Conservation (phyloP, 2,329 filamentous ascomycete species). For the Pestalotiopsis fici region DNA sequence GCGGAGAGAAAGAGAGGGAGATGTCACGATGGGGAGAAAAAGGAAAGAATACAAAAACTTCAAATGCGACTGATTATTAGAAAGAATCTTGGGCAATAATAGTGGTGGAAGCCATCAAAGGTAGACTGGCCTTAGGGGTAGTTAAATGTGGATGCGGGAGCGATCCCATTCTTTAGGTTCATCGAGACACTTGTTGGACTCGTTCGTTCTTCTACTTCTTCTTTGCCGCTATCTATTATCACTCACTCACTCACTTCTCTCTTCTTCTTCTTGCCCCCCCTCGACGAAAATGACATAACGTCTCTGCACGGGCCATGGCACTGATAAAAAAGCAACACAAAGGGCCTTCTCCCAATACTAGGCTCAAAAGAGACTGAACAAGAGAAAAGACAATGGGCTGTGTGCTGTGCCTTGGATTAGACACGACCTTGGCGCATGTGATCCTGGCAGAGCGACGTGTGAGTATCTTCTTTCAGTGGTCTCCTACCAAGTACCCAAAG, state of each 20-base stretch:
- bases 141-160: neutral
- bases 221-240: neutral
- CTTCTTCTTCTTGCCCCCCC: neutral
- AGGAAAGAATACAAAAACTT: neutral
- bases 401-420: neutral
- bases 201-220: neutral
- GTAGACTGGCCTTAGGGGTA: neutral
- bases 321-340: neutral
- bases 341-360: neutral
- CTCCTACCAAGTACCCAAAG: neutral
- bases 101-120: neutral
- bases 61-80: neutral
- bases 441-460: neutral
- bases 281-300: conserved; percentile 3
- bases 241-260: neutral
- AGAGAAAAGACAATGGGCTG: neutral
- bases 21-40: neutral
- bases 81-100: neutral
- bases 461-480: neutral
- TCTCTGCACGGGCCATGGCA: neutral
- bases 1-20: too few species aligned
- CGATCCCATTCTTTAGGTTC: neutral
- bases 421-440: neutral
- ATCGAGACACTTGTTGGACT: neutral
- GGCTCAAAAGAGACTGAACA: neutral